Evolutionary conservation across 1,139 yeast genomes (phyloP), one percentile per base, ranked within the genome.

Genomic region (Kurtzmaniella quercitrusa): DNA sequence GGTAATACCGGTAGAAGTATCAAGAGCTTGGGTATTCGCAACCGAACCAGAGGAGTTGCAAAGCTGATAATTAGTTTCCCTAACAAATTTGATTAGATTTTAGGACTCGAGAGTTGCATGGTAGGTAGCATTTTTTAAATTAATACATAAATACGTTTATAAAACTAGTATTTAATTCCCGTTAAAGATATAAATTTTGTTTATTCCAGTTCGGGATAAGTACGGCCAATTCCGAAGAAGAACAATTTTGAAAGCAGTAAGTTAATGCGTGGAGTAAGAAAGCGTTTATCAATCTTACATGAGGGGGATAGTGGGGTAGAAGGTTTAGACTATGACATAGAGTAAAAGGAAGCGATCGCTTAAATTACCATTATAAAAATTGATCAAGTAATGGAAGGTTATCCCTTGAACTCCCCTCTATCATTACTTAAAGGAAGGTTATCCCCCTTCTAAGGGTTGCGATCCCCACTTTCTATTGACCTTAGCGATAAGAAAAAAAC

Each of bases 31-130:
- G 69, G 76, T 15, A 61, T 76, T 49, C 69, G 70, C 39, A 59
- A 61, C 43, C 56, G 56, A 37, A 57, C 60, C 9, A 57, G 56
- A 38, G 63, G 53, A 33, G 63, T 59, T 16, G 68, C 76, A 3
- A 66, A 66, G 47, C 66, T 74, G 2, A 59, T 72, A 11, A 57
- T 68, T 33, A 71, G 75, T 47, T 66, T 68, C 51, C 74, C 76
- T 2, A 67, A 69, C 42, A 64, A 67, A 44, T 60, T 61, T 46
- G 70, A 65, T 16, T 60, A 50, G 18, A 32, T 32, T 8, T 4
- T 32, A 11, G 15, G 19, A 9, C 33, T 28, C 14, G 12, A 28
- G 6, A 28, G 7, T 28, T 28, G 12, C 7, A 12, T 22, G 12
- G 12, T 12, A 12, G 28, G 12, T 22, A 22, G 12, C 12, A 8